Evolutionary conservation across 495 filamentous ascomycete genomes (phyloP), one percentile per base, ranked within the genome.

Genomic region (Penicillium bialowiezense): DNA sequence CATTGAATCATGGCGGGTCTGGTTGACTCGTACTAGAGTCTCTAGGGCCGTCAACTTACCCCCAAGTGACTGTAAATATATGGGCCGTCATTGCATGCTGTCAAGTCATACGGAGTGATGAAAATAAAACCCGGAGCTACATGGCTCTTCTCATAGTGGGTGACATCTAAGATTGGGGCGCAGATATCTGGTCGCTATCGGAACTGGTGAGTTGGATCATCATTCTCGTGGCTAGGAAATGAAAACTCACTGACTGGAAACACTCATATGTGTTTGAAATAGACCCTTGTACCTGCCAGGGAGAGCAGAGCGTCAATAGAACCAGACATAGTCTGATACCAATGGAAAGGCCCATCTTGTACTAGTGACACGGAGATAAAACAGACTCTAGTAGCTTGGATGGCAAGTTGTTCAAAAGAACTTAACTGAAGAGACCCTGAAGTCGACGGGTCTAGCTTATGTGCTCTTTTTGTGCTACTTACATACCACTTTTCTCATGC

Each of bases 171-270:
- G 1, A 21, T 17, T 5, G 18, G 41, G 12, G 18, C 41, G 28
- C 41, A 44, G 6, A 44, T 32, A 33, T 44, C 41, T 34, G 41
- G 41, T 32, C 28, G 28, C 28, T 44, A 33, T n/a, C 18, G 41
- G 7, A 6, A 43, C 19, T 5, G 1, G 1, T 42, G 17, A 42
- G 40, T 24, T 19, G 34, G 5, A 17, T 5, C 14, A 5, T 8
- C 10, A 34, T 13, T 34, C 9, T 9, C 3, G 5, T 5, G 12
- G 3, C 14, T 34, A 9, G 32, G 14, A 34, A 13, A 5, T 14
- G n/a, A n/a, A 34, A 32, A 24, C 21, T 14, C 26, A 42, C 40
- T 5, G 40, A 42, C 19, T 42, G 40, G 31, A 31, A 42, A 12
- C 40, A 42, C 10, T 29, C 12, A 18, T 4, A 17, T n/a, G 23